These are phyloP conservation scores for Rhododendron ovatum DNA, from an alignment of 148 eudicot genomes.

Conservation along the genomic window DNA sequence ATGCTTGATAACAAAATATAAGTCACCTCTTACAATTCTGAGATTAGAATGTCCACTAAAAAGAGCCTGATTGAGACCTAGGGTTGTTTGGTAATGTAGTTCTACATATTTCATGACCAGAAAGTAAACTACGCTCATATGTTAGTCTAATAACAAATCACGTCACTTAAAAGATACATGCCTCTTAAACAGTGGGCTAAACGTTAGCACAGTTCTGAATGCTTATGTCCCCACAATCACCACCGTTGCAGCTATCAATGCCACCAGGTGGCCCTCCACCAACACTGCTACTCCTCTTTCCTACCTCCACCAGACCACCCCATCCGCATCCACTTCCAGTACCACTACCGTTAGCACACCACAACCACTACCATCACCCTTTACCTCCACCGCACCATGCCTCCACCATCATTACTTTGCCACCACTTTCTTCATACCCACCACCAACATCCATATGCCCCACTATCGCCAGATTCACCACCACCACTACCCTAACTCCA, in stretches of 20 bases:
- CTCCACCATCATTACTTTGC: background rate
- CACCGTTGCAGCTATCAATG: background rate
- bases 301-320: background rate
- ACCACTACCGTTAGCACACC: background rate
- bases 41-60: background rate
- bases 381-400: background rate
- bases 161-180: background rate
- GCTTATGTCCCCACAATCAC: background rate
- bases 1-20: background rate
- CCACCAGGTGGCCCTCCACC: background rate
- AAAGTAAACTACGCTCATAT: background rate
- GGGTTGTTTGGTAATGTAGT: background rate
- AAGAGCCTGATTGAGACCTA: background rate
- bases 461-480: background rate
- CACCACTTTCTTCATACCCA: background rate
- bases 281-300: background rate
- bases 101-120: background rate
- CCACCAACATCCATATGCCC: background rate
- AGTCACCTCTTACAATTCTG: background rate
- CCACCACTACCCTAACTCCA: background rate
- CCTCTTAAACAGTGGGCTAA: background rate
- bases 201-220: background rate
- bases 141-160: background rate
- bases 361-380: background rate
- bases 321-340: background rate